Evolutionary conservation across 345 rosid genomes (phyloP).

Genomic region (Citrus sinensis): DNA sequence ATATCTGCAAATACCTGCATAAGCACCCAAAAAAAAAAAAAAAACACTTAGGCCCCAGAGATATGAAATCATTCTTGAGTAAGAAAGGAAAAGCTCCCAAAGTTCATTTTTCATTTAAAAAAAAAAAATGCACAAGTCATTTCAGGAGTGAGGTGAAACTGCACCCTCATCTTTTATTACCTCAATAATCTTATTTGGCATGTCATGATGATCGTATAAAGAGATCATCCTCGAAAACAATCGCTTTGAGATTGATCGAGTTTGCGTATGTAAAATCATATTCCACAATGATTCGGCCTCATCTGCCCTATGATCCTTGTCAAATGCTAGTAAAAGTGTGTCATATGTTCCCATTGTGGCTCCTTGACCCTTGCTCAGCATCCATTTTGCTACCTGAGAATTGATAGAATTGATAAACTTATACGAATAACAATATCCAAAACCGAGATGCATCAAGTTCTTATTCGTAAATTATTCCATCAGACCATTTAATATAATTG

Average conservation of each 20-base stretch:
- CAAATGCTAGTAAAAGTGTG: conserved; percentile 75
- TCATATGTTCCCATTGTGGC: conserved; percentile 85
- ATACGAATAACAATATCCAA: neutral
- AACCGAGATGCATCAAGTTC: neutral
- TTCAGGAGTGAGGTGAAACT: neutral
- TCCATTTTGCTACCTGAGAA: conserved; percentile 85
- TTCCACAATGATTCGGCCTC: conserved; percentile 87
- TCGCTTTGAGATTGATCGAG: conserved; percentile 75
- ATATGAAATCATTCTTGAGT: neutral
- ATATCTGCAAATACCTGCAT: conserved; percentile 82
- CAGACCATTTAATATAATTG: neutral
- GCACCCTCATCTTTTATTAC: conserved; percentile 25
- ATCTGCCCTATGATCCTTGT: conserved; percentile 67
- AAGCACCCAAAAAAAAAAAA: neutral
- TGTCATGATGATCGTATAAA: conserved; percentile 69
- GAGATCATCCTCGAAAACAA: conserved; percentile 85
- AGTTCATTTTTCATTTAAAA: too few species aligned
- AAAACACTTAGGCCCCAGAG: neutral
- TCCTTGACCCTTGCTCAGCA: conserved; percentile 95
- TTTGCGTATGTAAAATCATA: conserved; percentile 67
- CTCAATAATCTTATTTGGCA: conserved; percentile 69
- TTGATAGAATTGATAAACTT: conserved; percentile 11
- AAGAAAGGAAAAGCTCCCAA: neutral
- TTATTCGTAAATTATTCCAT: neutral
- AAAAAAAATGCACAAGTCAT: neutral